Evolutionary conservation across 1,284 basidiomycete genomes (phyloP), one percentile per base, ranked within the genome.

Genomic region (Naganishia cerealis): DNA sequence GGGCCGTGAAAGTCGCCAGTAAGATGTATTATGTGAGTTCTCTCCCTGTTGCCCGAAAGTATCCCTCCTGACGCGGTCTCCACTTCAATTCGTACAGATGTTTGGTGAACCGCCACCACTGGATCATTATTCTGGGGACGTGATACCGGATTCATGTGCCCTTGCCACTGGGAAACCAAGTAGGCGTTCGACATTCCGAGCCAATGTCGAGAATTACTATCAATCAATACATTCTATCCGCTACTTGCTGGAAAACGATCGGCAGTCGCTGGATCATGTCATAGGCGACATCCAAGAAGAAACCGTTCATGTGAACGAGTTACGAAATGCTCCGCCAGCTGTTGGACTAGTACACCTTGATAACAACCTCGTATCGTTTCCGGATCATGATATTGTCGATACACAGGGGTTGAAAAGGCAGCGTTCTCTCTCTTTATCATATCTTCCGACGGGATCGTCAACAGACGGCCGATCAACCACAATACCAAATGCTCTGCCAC

Each of bases 1-100:
- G 61, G 16, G 61, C 61, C 18, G 61, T 63, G 21, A 63, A 63
- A 29, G 61, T 63, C 15, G 48, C 61, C 42, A 53, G 50, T 24
- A 63, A 63, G 50, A 63, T 63, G 61, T 63, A 42, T 15, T 26
- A 38, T n/a, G 61, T 54, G 26, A 50, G 61, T 40, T 3, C 9
- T 39, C 16, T 1, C n/a, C 3, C n/a, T 39, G 29, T 43, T 1
- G 16, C 33, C 18, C 15, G 16, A 7, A 8, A 43, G 18, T 24
- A 5, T 18, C 16, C 10, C 10, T 1, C 33, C n/a, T n/a, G 39
- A 33, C 40, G 3, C 29, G 36, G 46, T 50, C 18, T 6, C 33
- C 1, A n/a, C 10, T 38, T 13, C 3, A 8, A 7, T 7, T 21
- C 46, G 24, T 39, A 8, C 48, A 63, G 61, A 15, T 63, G 9